Base-by-base conservation (phyloP, 2,329 filamentous ascomycete species). In the Colletotrichum liriopes region DNA sequence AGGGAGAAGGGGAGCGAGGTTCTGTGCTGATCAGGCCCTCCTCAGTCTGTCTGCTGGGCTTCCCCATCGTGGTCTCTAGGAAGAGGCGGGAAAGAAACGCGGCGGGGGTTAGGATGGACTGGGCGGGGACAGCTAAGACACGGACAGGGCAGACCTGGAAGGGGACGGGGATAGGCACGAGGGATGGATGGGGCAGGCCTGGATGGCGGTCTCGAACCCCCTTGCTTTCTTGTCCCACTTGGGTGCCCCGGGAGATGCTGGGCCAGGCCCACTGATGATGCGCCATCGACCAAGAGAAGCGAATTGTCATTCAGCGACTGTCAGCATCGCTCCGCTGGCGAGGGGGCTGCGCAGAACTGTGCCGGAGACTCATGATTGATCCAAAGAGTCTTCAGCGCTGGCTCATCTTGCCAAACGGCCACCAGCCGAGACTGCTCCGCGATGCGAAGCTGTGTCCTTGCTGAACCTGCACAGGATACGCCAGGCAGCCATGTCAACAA, bases 141-240 rank as follows among this genome's bases (percentile, higher is more conserved):
- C 14, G 26, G 12, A 16, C 51, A 69, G 60, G 66, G 66, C 41
- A 49, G 37, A n/a, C 45, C 49, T 32, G 29, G 65, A 43, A 58
- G 60, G 51, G 29, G 9, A 43, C 16, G 39, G 54, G 37, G 67
- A 67, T 29, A 49, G 29, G 37, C 54, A 65, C 35, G 49, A 49
- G 55, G 26, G 11, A 39, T 23, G 47, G 35, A 54, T 52, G 54
- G 60, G 52, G 66, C 47, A 55, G 54, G 47, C 43, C 62, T 45
- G 37, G 67, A 39, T 43, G n/a, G 47, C 35, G 47, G 49, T 56
- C 68, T 67, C 51, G 68, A 59, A 45, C 12, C 65, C 65, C 65
- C 65, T 70, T 65, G 65, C 59, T 65, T 60, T 45, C 58, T 49
- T 65, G 70, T 72, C 59, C 70, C 52, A 64, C 70, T 70, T 70